These are phyloP conservation scores for Trichophyton schoenleinii DNA, from an alignment of 2,329 filamentous ascomycete genomes.

Conservation along the genomic window DNA sequence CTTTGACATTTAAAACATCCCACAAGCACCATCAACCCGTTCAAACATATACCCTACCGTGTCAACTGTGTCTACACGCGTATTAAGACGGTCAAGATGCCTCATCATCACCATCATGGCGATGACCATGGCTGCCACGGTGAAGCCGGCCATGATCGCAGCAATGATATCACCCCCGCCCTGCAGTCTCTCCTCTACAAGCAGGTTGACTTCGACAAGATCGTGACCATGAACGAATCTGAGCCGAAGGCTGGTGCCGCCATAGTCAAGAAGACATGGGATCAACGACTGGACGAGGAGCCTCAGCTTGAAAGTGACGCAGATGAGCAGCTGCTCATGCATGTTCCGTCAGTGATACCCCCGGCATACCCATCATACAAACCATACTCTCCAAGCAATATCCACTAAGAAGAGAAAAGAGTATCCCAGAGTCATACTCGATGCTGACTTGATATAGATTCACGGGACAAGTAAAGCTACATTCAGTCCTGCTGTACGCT, in stretches of 20 bases:
- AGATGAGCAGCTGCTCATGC: slow-evolving; percentile 89
- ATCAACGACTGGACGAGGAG: slow-evolving; percentile 55
- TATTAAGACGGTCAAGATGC: not conserved
- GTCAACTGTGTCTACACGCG: not conserved
- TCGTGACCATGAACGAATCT: slow-evolving; percentile 76
- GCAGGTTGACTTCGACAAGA: slow-evolving; percentile 77
- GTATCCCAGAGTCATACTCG: no score
- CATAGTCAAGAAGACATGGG: slow-evolving; percentile 84
- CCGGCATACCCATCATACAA: not conserved
- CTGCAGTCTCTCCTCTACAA: slow-evolving; percentile 83
- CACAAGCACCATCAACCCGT: not conserved
- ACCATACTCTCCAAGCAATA: not conserved
- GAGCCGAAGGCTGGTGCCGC: slow-evolving; percentile 53
- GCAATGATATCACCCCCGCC: slow-evolving; percentile 82
- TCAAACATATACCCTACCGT: not conserved
- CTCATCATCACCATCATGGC: slow-evolving; percentile 29
- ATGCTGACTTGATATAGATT: slow-evolving; percentile 46
- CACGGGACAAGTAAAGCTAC: slow-evolving; percentile 83
- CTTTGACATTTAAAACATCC: not conserved
- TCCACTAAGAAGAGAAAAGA: not conserved
- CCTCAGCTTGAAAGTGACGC: slow-evolving; percentile 75
- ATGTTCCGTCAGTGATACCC: slow-evolving; percentile 57
- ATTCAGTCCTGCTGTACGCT: slow-evolving; percentile 75
- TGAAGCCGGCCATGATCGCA: slow-evolving; percentile 66
- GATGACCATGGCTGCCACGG: slow-evolving; percentile 38